Evolutionary conservation across 1,284 basidiomycete species (phyloP).

Genomic region (Butyriboletus appendiculatus): DNA sequence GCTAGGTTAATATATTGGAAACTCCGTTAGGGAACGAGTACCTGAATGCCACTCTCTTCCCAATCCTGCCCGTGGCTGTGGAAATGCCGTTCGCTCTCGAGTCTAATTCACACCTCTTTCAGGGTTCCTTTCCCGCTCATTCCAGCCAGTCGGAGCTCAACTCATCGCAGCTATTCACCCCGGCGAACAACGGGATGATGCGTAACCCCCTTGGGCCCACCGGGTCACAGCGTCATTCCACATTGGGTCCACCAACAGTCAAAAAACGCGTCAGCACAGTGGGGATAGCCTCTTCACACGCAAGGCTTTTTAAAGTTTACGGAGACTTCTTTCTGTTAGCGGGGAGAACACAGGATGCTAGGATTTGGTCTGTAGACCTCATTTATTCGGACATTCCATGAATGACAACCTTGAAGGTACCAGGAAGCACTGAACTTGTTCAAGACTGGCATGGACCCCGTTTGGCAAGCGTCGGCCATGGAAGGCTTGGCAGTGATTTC

Average conservation of each 20-base stretch:
- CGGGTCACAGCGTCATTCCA: slow-evolving; percentile 48
- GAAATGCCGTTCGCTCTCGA: slow-evolving; percentile 61
- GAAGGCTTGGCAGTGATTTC: slow-evolving; percentile 81
- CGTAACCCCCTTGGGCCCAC: slow-evolving; percentile 55
- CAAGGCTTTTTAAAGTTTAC: slow-evolving; percentile 82
- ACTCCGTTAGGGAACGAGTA: slow-evolving; percentile 75
- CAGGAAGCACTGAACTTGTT: slow-evolving; percentile 77
- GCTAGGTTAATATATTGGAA: slow-evolving; percentile 64
- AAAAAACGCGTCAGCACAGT: slow-evolving; percentile 66
- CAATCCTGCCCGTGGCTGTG: slow-evolving; percentile 55
- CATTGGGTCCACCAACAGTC: slow-evolving; percentile 42
- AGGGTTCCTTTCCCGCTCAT: slow-evolving; percentile 47
- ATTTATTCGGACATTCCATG: slow-evolving; percentile 21
- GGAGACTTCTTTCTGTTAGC: slow-evolving; percentile 87
- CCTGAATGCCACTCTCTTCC: slow-evolving; percentile 64
- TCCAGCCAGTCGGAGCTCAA: slow-evolving; percentile 61
- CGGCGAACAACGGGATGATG: slow-evolving; percentile 46
- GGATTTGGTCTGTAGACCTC: slow-evolving; percentile 60
- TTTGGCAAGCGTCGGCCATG: slow-evolving; percentile 86
- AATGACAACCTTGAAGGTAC: slow-evolving; percentile 58
- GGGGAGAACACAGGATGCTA: slow-evolving; percentile 79
- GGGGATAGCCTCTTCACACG: slow-evolving; percentile 72
- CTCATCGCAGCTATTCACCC: slow-evolving; percentile 40
- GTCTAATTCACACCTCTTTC: slow-evolving; percentile 41
- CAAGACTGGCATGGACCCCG: slow-evolving; percentile 69